These are phyloP conservation scores for Scedosporium dehoogii DNA, from an alignment of 2,329 filamentous ascomycete genomes.

Conservation along the genomic window DNA sequence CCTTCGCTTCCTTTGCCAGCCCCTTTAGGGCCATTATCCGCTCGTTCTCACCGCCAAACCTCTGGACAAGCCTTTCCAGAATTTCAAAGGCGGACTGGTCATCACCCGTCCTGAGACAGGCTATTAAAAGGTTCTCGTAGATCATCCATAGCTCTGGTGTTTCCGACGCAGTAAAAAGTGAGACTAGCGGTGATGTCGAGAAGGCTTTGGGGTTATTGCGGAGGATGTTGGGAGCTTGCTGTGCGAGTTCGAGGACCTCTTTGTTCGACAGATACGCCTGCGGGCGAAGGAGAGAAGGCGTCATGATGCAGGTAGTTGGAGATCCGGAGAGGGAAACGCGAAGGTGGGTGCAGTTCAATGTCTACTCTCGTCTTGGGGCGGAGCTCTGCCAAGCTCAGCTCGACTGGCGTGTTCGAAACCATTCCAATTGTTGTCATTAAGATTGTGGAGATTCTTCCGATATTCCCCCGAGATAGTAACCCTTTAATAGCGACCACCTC, in stretches of 20 bases:
- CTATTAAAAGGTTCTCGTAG: conserved; percentile 78
- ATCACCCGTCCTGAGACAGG: conserved; percentile 77
- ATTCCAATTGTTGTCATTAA: neutral
- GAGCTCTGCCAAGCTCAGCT: neutral
- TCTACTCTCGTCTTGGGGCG: neutral
- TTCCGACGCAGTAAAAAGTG: conserved; percentile 51
- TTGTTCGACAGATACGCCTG: conserved; percentile 46
- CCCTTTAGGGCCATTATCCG: conserved; percentile 76
- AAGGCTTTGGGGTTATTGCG: conserved; percentile 42
- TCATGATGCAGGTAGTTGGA: conserved; percentile 25
- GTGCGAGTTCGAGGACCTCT: conserved; percentile 47
- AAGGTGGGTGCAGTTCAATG: neutral
- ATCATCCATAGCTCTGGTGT: conserved; percentile 72
- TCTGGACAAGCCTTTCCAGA: conserved; percentile 62
- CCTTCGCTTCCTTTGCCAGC: conserved; percentile 74
- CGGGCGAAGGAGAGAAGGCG: conserved; percentile 44
- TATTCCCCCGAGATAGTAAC: too few species aligned
- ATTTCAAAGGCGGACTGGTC: conserved; percentile 66
- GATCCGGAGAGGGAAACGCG: neutral
- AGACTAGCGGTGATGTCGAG: conserved; percentile 42
- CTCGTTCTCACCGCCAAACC: conserved; percentile 80
- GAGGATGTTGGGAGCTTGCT: conserved; percentile 49
- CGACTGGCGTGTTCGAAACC: neutral
- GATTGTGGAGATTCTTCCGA: too few species aligned
- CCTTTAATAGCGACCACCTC: neutral